Evolutionary conservation across 441 rosid genomes (phyloP).

Genomic region (Gossypium gossypioides): DNA sequence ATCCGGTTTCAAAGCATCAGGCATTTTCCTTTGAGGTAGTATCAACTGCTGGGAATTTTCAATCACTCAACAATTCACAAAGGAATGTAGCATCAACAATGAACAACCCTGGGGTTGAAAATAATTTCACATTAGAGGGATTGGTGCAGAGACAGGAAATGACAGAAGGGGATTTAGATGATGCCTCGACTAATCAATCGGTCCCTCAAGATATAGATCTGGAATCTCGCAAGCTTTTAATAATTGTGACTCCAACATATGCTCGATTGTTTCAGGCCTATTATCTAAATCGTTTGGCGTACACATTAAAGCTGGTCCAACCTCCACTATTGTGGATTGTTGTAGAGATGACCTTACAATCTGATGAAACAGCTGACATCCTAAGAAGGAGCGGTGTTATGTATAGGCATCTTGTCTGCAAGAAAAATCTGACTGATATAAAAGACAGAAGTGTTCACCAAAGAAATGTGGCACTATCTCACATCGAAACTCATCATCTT

Average conservation of each 20-base stretch:
- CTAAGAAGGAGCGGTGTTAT: constrained; percentile 44
- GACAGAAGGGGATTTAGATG: not conserved
- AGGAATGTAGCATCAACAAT: constrained; percentile 14
- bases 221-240: constrained; percentile 36
- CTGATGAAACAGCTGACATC: constrained; percentile 44
- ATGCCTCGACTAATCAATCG: constrained; percentile 14
- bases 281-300: constrained; percentile 40
- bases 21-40: constrained; percentile 31
- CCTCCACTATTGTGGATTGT: constrained; percentile 65
- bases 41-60: constrained; percentile 23
- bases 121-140: constrained; percentile 19
- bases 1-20: constrained; percentile 24
- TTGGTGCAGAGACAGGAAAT: constrained; percentile 18
- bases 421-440: constrained; percentile 39
- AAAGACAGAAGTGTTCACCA: constrained; percentile 40
- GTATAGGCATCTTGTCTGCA: constrained; percentile 56
- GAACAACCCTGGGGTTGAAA: constrained; percentile 7
- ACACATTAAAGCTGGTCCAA: constrained; percentile 34
- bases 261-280: constrained; percentile 32
- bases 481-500: constrained; percentile 51
- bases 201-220: constrained; percentile 17
- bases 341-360: constrained; percentile 50
- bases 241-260: constrained; percentile 47
- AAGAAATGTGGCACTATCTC: constrained; percentile 50
- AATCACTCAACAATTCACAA: constrained; percentile 11